Evolutionary conservation across 1,139 yeast species (phyloP).

Genomic region (Suhomyces kunorum): DNA sequence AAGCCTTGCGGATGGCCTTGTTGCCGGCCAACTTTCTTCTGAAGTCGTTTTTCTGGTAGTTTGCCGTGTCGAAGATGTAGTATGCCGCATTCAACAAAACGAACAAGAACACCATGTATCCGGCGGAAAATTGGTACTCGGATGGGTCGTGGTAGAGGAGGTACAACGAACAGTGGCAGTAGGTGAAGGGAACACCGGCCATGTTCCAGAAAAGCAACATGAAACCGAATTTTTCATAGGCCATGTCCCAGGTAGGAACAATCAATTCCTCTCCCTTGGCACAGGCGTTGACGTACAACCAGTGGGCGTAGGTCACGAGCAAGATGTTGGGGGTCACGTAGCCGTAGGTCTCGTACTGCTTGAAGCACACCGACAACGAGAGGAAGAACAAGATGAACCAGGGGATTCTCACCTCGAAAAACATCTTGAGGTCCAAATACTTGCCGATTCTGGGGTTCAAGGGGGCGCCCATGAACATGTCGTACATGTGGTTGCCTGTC

Average conservation of each 20-base stretch:
- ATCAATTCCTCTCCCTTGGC: slow-evolving; percentile 96
- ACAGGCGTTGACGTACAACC: slow-evolving; percentile 95
- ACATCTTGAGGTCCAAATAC: slow-evolving; percentile 86
- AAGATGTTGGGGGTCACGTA: slow-evolving; percentile 73
- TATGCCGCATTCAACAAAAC: slow-evolving; percentile 65
- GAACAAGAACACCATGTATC: slow-evolving; percentile 59
- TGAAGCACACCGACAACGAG: slow-evolving; percentile 70
- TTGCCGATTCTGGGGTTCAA: slow-evolving; percentile 93
- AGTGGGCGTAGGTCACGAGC: slow-evolving; percentile 78
- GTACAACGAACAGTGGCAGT: slow-evolving; percentile 88
- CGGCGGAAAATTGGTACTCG: slow-evolving; percentile 72
- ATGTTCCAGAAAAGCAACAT: slow-evolving; percentile 98
- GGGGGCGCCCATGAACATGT: slow-evolving; percentile 96
- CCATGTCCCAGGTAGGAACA: slow-evolving; percentile 99
- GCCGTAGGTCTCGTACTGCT: slow-evolving; percentile 83
- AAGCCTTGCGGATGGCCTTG: slow-evolving; percentile 69
- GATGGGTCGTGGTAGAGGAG: slow-evolving; percentile 78
- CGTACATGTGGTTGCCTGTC: slow-evolving; percentile 90
- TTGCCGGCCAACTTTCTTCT: slow-evolving; percentile 87
- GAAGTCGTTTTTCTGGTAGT: slow-evolving; percentile 93
- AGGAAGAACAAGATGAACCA: slow-evolving; percentile 90
- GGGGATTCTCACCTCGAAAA: slow-evolving; percentile 94
- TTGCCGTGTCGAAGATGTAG: slow-evolving; percentile 92
- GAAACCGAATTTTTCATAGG: slow-evolving; percentile 96
- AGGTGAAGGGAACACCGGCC: slow-evolving; percentile 98